phyloP scores from a whole-genome alignment of 495 filamentous ascomycete genomes.

The Neohortaea acidophila region DNA sequence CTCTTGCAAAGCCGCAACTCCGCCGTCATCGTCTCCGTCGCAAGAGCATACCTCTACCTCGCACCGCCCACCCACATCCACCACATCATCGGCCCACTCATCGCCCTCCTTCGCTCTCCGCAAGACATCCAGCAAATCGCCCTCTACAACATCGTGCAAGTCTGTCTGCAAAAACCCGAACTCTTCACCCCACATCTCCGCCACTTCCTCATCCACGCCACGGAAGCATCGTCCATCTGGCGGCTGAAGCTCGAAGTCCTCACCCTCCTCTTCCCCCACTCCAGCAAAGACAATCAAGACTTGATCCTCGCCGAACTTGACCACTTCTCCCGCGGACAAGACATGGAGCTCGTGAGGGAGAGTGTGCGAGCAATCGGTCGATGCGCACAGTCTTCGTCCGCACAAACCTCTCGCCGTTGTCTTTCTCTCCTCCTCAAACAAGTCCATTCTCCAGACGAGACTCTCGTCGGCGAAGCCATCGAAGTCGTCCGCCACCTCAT shows the following conservation, averaged over 20 bases:
- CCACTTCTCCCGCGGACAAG: conserved; percentile 67
- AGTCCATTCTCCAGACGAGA: conserved; percentile 69
- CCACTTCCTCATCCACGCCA: conserved; percentile 72
- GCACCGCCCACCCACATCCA: conserved; percentile 59
- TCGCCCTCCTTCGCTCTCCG: conserved; percentile 68
- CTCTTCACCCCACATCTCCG: conserved; percentile 69
- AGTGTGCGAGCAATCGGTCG: conserved; percentile 83
- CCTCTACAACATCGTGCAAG: conserved; percentile 82
- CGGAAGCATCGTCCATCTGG: conserved; percentile 72
- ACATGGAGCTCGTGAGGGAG: conserved; percentile 67
- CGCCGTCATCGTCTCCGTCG: conserved; percentile 77
- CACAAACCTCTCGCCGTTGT: conserved; percentile 55
- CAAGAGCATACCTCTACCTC: conserved; percentile 68
- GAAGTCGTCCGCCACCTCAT: conserved; percentile 93
- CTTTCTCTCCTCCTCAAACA: conserved; percentile 67
- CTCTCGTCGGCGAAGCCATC: conserved; percentile 74
- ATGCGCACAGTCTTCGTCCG: conserved; percentile 61
- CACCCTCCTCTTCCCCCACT: conserved; percentile 75
- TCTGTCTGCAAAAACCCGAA: conserved; percentile 56
- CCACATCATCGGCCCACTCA: conserved; percentile 60
- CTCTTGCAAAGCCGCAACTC: conserved; percentile 87
- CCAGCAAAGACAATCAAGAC: conserved; percentile 56
- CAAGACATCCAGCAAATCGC: conserved; percentile 79
- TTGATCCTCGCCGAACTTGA: conserved; percentile 83
- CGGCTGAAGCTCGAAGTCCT: conserved; percentile 80